Percentiles rank a stretch among this genome's conserved stretches.
These are phyloP conservation scores for Solanum dulcamara DNA, from an alignment of 257 asterid genomes.

Conservation along the genomic window DNA sequence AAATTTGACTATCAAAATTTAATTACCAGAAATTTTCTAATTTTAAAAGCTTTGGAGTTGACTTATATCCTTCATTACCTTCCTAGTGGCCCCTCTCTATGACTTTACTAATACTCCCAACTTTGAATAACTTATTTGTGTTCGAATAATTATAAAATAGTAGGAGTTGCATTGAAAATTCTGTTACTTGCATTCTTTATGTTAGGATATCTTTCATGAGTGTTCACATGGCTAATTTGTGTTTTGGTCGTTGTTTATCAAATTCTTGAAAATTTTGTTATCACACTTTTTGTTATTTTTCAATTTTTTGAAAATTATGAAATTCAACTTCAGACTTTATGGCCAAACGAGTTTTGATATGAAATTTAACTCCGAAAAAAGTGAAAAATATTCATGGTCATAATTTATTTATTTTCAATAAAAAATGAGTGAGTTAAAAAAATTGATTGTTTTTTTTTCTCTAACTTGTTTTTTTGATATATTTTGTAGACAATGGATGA, in stretches of 20 bases:
- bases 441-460: not conserved
- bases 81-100: not conserved
- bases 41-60: not conserved
- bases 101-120: not conserved
- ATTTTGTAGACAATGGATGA: conserved; percentile 26
- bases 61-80: not conserved
- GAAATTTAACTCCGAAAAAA: too few species aligned
- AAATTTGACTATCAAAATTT: not conserved
- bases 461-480: too few species aligned
- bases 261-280: too few species aligned
- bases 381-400: too few species aligned
- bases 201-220: not conserved
- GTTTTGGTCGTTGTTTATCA: too few species aligned
- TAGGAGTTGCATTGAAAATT: not conserved
- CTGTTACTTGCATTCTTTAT: not conserved
- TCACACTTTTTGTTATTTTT: too few species aligned
- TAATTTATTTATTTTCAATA: too few species aligned
- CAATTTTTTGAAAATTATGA: too few species aligned
- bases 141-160: not conserved
- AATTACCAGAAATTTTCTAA: not conserved
- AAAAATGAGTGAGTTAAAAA: not conserved
- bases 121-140: not conserved
- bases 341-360: too few species aligned
- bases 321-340: too few species aligned
- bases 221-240: not conserved